Base-by-base conservation (phyloP, 352 stramenopile species). In the Phytophthora cactorum region DNA sequence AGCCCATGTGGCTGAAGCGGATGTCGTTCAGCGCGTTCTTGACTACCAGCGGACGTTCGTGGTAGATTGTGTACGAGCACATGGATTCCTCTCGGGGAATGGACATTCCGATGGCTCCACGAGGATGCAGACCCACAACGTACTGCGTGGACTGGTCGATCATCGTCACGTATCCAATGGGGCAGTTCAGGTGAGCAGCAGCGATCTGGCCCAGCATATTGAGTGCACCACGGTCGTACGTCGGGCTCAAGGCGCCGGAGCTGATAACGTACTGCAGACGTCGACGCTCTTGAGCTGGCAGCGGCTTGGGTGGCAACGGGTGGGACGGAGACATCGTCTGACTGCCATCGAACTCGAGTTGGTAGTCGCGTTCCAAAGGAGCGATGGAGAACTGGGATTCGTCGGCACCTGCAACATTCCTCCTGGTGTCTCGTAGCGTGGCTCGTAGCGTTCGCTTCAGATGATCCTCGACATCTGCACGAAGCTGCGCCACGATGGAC, bases 11-110 rank as follows among this genome's bases (percentile, higher is more conserved):
- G 27, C 73, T 77, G 51, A 89, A 91, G 28, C 83, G 83, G 59
- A 89, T 75, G 59, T 91, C 83, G 27, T 84, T 85, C 44, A 77
- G 63, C 2, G 81, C 79, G 63, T 90, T 85, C 67, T 88, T 84
- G 41, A 89, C 59, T 9, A 91, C 66, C 10, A 90, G 52, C 6
- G 81, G 81, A 52, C 63, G 73, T 60, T 91, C 81, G 28, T 82
- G 79, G 72, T 90, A 91, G 32, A 86, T 62, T 2, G 64, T 84
- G 66, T 88, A 82, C 54, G 76, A 72, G 60, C 83, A 91, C 60
- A 89, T 81, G 63, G 78, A 83, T 52, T 89, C 79, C 36, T 89
- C 70, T 15, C 81, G 72, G 27, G 74, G 68, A 57, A 78, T 65
- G 6, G 66, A 75, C 66, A 72, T 69, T 8, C 60, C 60, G 25